Conservation (phyloP, 345 rosid species). For the Sisymbrium altissimum region DNA sequence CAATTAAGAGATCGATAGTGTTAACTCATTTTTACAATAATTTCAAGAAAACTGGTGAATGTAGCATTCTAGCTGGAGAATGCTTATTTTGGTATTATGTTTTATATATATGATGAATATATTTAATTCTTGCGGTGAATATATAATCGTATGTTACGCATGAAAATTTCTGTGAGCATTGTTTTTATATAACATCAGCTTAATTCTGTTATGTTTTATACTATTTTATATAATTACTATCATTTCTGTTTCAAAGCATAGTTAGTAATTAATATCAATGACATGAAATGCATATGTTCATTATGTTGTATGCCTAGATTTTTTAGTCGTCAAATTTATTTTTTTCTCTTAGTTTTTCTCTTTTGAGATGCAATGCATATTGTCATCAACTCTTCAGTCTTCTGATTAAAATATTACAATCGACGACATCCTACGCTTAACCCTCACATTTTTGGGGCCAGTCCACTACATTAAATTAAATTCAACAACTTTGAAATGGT, state of each 20-base stretch:
- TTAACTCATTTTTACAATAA: neutral
- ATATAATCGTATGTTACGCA: no score
- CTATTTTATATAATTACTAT: neutral
- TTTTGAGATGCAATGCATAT: neutral
- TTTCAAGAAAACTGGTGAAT: no score
- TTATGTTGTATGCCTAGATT: neutral
- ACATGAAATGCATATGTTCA: neutral
- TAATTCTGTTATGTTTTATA: no score
- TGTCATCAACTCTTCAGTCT: neutral
- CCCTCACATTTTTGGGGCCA: constrained; percentile 1
- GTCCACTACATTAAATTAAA: neutral
- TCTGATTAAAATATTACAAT: neutral
- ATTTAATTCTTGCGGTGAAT: no score
- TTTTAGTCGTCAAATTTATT: no score
- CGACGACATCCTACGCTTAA: neutral
- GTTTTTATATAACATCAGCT: no score
- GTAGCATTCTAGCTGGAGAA: no score
- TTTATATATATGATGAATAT: no score
- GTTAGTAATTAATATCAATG: neutral
- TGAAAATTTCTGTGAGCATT: no score
- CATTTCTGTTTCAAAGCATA: neutral
- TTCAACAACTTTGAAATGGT: constrained; percentile 23
- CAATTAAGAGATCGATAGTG: neutral
- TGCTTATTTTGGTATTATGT: no score
- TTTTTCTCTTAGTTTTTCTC: neutral